phyloP scores from a whole-genome alignment of 805 yeast species.

The Kodamaea kakaduensis region DNA sequence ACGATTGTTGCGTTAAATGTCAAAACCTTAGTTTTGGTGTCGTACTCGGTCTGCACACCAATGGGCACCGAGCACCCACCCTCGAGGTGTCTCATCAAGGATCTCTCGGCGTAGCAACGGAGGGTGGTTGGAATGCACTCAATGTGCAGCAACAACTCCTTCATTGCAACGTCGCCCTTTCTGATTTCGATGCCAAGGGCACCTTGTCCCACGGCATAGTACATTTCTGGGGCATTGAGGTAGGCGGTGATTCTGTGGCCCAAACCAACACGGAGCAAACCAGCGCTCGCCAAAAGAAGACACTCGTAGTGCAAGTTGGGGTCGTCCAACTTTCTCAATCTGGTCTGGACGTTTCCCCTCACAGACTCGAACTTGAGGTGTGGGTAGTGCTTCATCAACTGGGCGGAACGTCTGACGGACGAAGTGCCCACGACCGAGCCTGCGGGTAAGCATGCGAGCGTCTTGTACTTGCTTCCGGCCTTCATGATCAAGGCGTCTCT shows the following conservation, averaged over 20 bases:
- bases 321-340: constrained; percentile 77
- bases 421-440: constrained; percentile 93
- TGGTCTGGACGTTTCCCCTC: constrained; percentile 75
- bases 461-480: constrained; percentile 55
- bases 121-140: constrained; percentile 63
- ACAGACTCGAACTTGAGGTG: constrained; percentile 74
- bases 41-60: constrained; percentile 71
- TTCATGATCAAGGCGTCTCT: constrained; percentile 87
- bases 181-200: constrained; percentile 92
- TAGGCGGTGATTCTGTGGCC: constrained; percentile 70
- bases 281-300: constrained; percentile 89
- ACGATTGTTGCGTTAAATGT: constrained; percentile 70
- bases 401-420: constrained; percentile 90
- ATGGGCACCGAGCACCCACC: constrained; percentile 99
- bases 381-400: constrained; percentile 75
- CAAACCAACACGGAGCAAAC: constrained; percentile 69
- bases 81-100: constrained; percentile 81
- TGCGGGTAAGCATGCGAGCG: constrained; percentile 70
- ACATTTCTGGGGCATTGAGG: constrained; percentile 75
- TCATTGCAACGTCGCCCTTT: constrained; percentile 57
- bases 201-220: constrained; percentile 98
- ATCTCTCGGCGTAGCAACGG: constrained; percentile 84
- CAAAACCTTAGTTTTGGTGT: constrained; percentile 41
- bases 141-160: constrained; percentile 56
- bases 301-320: constrained; percentile 62